Evolutionary conservation across 495 filamentous ascomycete genomes (phyloP).

Genomic region (Penicillium simplicissimum): DNA sequence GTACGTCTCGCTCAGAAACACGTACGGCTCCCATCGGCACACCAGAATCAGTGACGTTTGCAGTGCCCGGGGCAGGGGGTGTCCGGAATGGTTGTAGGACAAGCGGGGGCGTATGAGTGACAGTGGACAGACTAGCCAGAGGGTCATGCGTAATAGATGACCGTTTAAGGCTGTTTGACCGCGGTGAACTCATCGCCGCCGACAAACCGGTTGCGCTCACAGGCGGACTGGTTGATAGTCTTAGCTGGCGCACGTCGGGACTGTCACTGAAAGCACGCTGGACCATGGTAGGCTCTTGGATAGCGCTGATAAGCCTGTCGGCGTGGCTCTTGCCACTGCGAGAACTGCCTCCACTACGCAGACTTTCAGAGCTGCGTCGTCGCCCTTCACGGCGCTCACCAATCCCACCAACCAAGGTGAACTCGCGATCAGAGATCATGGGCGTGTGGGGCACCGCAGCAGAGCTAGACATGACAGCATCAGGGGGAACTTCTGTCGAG

Average conservation of each 20-base stretch:
- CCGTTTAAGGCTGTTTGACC: background rate
- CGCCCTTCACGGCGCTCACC: conserved; percentile 11
- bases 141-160: conserved; percentile 19
- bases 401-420: conserved; percentile 33
- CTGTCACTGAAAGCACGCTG: conserved; percentile 36
- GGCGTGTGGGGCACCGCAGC: conserved; percentile 17
- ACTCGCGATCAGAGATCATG: conserved; percentile 32
- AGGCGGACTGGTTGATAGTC: conserved; percentile 11
- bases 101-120: conserved; percentile 24
- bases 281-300: conserved; percentile 59
- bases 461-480: background rate
- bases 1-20: conserved; percentile 37
- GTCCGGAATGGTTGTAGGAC: conserved; percentile 22
- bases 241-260: conserved; percentile 11
- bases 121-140: conserved; percentile 27
- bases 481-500: background rate
- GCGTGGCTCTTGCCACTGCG: conserved; percentile 66
- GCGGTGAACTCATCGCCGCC: conserved; percentile 17
- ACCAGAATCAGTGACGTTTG: conserved; percentile 40
- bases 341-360: conserved; percentile 53
- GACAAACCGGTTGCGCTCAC: conserved; percentile 19
- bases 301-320: conserved; percentile 73
- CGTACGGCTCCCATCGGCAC: conserved; percentile 44
- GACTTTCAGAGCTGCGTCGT: conserved; percentile 48
- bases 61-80: conserved; percentile 35